Evolutionary conservation across 768 basidiomycete species (phyloP).

Genomic region (Amanita brunnescens): DNA sequence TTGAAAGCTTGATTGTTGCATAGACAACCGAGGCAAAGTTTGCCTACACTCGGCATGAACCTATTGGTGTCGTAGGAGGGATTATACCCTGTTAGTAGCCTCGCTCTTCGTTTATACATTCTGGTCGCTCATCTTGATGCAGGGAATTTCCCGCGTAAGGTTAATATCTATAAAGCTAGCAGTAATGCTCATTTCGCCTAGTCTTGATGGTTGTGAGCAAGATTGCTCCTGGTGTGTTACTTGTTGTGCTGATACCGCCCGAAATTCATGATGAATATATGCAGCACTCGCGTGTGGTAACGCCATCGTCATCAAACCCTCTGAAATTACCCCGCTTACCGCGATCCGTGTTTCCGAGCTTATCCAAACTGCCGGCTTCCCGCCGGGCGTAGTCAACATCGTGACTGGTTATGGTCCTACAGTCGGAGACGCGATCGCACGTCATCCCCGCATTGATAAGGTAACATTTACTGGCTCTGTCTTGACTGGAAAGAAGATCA

Average conservation of each 20-base stretch:
- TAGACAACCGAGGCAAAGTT: constrained; percentile 1
- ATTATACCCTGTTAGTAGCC: constrained; percentile 42
- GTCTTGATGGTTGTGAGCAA: constrained; percentile 68
- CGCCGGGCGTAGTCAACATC: constrained; percentile 72
- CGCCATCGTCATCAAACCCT: constrained; percentile 69
- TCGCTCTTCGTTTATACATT: neutral
- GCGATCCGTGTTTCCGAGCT: constrained; percentile 52
- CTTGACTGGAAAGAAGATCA: constrained; percentile 66
- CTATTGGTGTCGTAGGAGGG: constrained; percentile 42
- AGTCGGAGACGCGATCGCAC: constrained; percentile 60
- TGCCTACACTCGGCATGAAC: constrained; percentile 53
- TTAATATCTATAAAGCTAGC: neutral
- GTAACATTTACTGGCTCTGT: constrained; percentile 87
- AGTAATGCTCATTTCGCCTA: constrained; percentile 11
- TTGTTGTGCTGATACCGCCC: neutral
- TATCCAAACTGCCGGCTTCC: constrained; percentile 66
- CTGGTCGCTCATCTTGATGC: constrained; percentile 26
- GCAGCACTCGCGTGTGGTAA: constrained; percentile 75
- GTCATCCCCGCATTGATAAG: constrained; percentile 64
- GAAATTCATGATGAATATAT: neutral
- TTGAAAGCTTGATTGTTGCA: neutral
- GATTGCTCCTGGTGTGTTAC: constrained; percentile 47
- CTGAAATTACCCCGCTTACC: constrained; percentile 70
- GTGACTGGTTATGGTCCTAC: constrained; percentile 64
- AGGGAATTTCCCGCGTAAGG: constrained; percentile 58